Evolutionary conservation across 2,329 filamentous ascomycete genomes (phyloP), one percentile per base, ranked within the genome.

Genomic region (Tolypocladium album): DNA sequence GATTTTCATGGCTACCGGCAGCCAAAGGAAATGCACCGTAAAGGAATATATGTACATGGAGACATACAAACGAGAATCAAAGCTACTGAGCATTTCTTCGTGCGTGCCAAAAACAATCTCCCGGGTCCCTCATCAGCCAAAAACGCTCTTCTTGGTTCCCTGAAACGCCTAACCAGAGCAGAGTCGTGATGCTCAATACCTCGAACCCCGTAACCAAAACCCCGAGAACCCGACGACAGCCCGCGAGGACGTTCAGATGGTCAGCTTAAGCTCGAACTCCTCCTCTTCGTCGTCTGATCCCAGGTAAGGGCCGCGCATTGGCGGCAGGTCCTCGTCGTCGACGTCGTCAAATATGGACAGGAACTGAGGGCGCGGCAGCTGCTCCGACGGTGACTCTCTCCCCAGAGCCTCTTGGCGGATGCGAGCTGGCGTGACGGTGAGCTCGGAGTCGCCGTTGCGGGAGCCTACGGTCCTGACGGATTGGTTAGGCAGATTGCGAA

Each of bases 331-430:
- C 15, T 73, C 74, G 6, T 76, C 73, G 17, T 75, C 72, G n/a
- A 79, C 75, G 8, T 80, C 78, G 31, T 85, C 79, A 66, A 87
- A 87, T 27, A 86, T 83, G 17, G 78, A 80, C 53, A 85, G 71
- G 65, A 86, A 86, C 3, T 79, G 76, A 0, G 83, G 81, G 31
- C 75, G 77, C 55, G 73, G 64, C 60, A 72, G 69, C 59, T 59
- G 61, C 12, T 66, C 66, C 20, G 24, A 58, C 17, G 38, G 9
- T 15, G 55, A 55, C 42, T 64, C 61, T 55, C 62, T 59, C 56
- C 63, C 65, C 31, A 62, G 67, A 39, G 63, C 59, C 47, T 65
- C 70, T 24, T 68, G 65, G 15, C 66, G 64, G 9, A 71, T 60
- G 7, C 68, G 70, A 58, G 79, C 75, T 11, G 80, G 79, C 0